A percentile compares a stretch with the other conserved stretches of the same genome.
phyloP scores from a whole-genome alignment of 2,329 filamentous ascomycete species.

The Amauroascus niger region DNA sequence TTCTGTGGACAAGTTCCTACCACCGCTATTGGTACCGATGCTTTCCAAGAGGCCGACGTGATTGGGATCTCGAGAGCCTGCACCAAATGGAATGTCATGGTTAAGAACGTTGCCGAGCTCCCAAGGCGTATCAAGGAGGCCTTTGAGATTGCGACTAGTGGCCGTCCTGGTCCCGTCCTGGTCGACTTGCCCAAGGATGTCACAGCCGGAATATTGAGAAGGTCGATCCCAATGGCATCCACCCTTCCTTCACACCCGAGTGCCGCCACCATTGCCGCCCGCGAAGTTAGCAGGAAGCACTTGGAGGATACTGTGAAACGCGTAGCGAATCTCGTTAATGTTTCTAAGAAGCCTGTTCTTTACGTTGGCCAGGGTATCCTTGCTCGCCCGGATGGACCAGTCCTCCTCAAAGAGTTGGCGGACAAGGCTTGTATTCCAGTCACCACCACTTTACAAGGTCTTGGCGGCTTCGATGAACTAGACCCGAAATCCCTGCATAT shows the following conservation, averaged over 20 bases:
- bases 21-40: conserved; percentile 81
- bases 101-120: conserved; percentile 87
- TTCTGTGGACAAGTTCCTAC: conserved; percentile 92
- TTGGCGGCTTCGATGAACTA: conserved; percentile 85
- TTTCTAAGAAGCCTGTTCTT: conserved; percentile 86
- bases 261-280: conserved; percentile 71
- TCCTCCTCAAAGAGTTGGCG: conserved; percentile 71
- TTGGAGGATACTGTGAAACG: conserved; percentile 63
- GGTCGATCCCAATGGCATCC: conserved; percentile 70
- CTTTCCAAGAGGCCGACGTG: conserved; percentile 94
- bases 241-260: conserved; percentile 70
- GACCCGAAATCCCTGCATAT: conserved; percentile 94
- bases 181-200: conserved; percentile 96
- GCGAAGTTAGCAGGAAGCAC: conserved; percentile 62
- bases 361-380: conserved; percentile 90
- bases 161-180: conserved; percentile 84
- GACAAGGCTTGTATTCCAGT: conserved; percentile 90
- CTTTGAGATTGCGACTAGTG: conserved; percentile 93
- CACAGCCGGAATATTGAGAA: conserved; percentile 71
- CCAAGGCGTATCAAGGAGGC: conserved; percentile 93
- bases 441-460: conserved; percentile 87
- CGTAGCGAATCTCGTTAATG: conserved; percentile 73
- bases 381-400: conserved; percentile 65
- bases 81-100: conserved; percentile 99
- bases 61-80: conserved; percentile 88